Base-by-base conservation (phyloP, 495 filamentous ascomycete species). In the Tetracladium marchalianum region DNA sequence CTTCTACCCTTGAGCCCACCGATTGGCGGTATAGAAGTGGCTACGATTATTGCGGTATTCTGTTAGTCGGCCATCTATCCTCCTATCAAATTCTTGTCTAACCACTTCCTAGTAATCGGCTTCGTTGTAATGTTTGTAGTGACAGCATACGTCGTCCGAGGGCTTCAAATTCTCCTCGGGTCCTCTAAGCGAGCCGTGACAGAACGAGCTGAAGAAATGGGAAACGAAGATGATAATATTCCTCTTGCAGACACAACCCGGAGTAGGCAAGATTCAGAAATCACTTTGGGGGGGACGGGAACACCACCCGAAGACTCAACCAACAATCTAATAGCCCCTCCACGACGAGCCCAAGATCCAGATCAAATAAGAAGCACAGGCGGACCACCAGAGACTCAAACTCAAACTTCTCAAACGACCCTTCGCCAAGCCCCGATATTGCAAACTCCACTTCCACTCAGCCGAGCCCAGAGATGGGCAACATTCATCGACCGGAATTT, bases 1-100 rank as follows among this genome's bases (percentile, higher is more conserved):
- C 60, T 76, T 5, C 53, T 77, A 12, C 72, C 75, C 11, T 62
- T 77, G 13, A 73, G 70, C 46, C 63, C 67, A 10, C 32, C 66
- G 2, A 74, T 77, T 35, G 64, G 70, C 22, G 67, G 64, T 4
- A 57, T 70, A 1, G 73, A 77, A 53, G 71, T 75, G 12, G 63
- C 60, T 27, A 76, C 75, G 57, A 73, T 78, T 18, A 70, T 76
- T 31, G 66, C 61, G 13, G 67, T 76, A 5, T 77, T 75, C 41
- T 46, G 73, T 76, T 27, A 59, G 70, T 46, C 41, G 24, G 5
- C 17, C 36, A n/a, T 9, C 1, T 11, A 13, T 17, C 4, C 37
- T n/a, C 15, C 5, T 11, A 35, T 18, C 18, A 19, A 5, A 8
- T 31, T n/a, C 12, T 34, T 44, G 19, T 41, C 31, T 16, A 11